These are phyloP conservation scores for Didymella segeticola DNA, from an alignment of 2,329 filamentous ascomycete genomes.

Conservation along the genomic window DNA sequence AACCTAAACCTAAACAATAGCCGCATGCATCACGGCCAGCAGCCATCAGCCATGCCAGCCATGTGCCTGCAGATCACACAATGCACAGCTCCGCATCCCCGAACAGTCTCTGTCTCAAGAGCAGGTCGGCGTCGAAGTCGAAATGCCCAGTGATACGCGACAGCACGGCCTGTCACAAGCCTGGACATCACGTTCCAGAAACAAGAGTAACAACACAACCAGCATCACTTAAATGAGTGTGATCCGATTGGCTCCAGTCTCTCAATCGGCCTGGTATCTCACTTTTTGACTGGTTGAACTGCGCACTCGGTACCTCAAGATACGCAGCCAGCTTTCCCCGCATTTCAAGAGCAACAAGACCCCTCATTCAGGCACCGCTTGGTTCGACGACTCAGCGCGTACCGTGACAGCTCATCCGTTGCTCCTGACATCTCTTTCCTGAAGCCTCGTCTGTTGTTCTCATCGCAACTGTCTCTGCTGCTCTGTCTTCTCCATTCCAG, in stretches of 20 bases:
- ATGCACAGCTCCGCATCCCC: background rate
- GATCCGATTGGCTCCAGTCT: conserved; percentile 25
- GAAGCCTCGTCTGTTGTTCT: conserved; percentile 18
- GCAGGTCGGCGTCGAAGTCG: background rate
- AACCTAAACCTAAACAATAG: conserved; percentile 8
- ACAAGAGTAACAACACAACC: conserved; percentile 2
- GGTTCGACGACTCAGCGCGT: conserved; percentile 23
- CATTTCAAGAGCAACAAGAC: conserved; percentile 31
- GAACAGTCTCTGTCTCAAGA: conserved; percentile 1
- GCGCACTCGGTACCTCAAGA: conserved; percentile 9
- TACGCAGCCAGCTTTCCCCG: conserved; percentile 30
- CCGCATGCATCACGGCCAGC: conserved; percentile 2
- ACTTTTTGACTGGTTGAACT: conserved; percentile 19
- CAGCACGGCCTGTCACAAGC: conserved; percentile 15
- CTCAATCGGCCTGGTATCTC: conserved; percentile 13
- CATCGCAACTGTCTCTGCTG: background rate
- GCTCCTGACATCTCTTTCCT: conserved; percentile 20
- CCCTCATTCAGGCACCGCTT: conserved; percentile 32
- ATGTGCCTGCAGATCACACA: conserved; percentile 10
- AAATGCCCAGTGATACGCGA: conserved; percentile 17
- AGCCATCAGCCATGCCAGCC: background rate
- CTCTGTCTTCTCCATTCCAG: conserved; percentile 1
- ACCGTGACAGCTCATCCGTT: conserved; percentile 10
- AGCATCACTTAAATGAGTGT: conserved; percentile 6
- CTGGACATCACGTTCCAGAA: conserved; percentile 3